phyloP scores from a whole-genome alignment of 73 alveolate species.

The Blepharisma stoltei region DNA sequence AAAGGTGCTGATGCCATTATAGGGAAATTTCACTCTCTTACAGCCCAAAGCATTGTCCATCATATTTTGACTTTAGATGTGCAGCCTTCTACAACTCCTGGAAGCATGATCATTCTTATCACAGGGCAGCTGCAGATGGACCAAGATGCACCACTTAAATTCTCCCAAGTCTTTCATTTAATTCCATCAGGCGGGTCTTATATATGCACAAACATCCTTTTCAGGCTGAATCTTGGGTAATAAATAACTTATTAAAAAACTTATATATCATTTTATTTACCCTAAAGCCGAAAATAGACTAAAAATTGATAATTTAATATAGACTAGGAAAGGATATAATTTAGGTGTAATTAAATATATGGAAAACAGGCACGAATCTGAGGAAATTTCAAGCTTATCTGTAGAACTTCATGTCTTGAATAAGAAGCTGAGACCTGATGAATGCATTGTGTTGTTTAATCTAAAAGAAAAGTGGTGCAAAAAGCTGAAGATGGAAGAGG shows the following conservation, averaged over 20 bases:
- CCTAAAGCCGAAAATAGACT: no score
- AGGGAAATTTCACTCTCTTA: conserved; percentile 45
- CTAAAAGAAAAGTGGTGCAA: no score
- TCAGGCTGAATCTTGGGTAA: conserved; percentile 62
- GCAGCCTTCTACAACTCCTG: conserved; percentile 57
- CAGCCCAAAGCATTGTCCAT: conserved; percentile 35
- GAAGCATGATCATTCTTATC: conserved; percentile 58
- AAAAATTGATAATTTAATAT: no score
- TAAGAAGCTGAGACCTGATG: no score
- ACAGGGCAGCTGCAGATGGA: conserved; percentile 62
- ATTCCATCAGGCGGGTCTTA: conserved; percentile 43
- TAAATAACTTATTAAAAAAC: neutral
- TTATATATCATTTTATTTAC: no score
- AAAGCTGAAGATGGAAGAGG: no score
- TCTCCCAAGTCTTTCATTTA: conserved; percentile 63
- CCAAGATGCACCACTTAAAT: conserved; percentile 62
- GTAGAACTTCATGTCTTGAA: no score
- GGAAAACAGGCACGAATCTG: no score
- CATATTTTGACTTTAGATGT: conserved; percentile 52
- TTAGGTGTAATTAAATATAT: no score
- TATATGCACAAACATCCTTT: conserved; percentile 50
- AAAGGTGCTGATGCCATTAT: conserved; percentile 49
- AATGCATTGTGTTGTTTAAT: no score
- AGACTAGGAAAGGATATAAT: no score
- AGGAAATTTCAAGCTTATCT: no score